Evolutionary conservation across 2,329 filamentous ascomycete species (phyloP).

Genomic region (Tolypocladium paradoxum): DNA sequence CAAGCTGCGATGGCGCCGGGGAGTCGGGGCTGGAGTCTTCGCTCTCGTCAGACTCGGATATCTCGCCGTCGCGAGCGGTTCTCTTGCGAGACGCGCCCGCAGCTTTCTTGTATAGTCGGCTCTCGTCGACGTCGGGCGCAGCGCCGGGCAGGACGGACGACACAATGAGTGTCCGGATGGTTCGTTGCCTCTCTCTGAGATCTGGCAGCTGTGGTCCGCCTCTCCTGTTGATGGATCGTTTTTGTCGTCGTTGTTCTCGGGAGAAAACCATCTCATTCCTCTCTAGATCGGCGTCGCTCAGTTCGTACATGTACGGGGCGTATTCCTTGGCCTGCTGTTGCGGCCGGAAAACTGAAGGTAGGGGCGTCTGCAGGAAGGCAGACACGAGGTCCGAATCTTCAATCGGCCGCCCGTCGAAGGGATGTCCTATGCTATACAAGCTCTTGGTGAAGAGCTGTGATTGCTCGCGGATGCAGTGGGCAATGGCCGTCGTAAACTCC

Average conservation of each 20-base stretch:
- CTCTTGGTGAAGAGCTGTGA: slow-evolving; percentile 89
- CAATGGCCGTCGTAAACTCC: slow-evolving; percentile 95
- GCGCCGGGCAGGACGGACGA: slow-evolving; percentile 88
- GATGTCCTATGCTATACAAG: slow-evolving; percentile 84
- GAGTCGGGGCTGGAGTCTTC: slow-evolving; percentile 82
- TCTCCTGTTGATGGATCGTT: slow-evolving; percentile 85
- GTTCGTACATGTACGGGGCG: slow-evolving; percentile 84
- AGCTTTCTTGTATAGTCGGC: slow-evolving; percentile 73
- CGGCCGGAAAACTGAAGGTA: slow-evolving; percentile 75
- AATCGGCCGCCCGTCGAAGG: slow-evolving; percentile 86
- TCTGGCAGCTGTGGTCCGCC: slow-evolving; percentile 92
- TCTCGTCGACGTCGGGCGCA: slow-evolving; percentile 69
- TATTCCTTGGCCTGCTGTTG: slow-evolving; percentile 92
- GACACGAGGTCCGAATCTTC: slow-evolving; percentile 84
- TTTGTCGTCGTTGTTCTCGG: slow-evolving; percentile 86
- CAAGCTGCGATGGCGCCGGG: slow-evolving; percentile 63
- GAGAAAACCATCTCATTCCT: slow-evolving; percentile 87
- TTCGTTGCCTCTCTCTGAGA: slow-evolving; percentile 86
- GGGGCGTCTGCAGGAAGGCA: slow-evolving; percentile 75
- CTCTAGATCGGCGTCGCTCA: slow-evolving; percentile 83
- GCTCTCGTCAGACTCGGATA: slow-evolving; percentile 83
- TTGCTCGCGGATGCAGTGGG: slow-evolving; percentile 95
- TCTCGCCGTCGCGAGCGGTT: slow-evolving; percentile 49
- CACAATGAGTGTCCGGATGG: slow-evolving; percentile 83
- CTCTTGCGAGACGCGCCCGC: slow-evolving; percentile 50